Evolutionary conservation across 2,329 filamentous ascomycete species (phyloP).

Genomic region (Sarocladium brachiariae): DNA sequence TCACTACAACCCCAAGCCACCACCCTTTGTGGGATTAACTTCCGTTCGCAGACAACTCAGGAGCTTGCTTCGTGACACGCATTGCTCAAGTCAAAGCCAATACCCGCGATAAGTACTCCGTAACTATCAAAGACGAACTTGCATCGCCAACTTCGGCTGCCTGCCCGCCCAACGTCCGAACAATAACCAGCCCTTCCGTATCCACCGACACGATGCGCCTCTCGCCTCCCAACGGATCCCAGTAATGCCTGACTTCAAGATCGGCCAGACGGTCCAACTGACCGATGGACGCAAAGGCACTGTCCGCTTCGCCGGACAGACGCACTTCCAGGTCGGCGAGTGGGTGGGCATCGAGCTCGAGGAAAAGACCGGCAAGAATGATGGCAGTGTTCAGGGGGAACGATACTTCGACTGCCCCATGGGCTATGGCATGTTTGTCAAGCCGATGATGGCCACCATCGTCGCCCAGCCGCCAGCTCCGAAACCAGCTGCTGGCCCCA

Average conservation of each 20-base stretch:
- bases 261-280: conserved; percentile 72
- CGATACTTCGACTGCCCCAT: conserved; percentile 81
- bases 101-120: no score
- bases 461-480: conserved; percentile 40
- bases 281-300: conserved; percentile 69
- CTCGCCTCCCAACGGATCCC: conserved; percentile 17
- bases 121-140: no score
- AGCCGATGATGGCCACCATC: conserved; percentile 60
- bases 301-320: conserved; percentile 75
- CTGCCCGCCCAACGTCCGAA: no score
- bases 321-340: conserved; percentile 71
- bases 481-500: conserved; percentile 29
- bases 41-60: background rate
- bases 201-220: conserved; percentile 23
- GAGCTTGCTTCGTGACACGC: background rate
- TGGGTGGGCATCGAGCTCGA: conserved; percentile 90
- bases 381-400: conserved; percentile 81
- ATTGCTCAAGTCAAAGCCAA: background rate
- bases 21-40: background rate
- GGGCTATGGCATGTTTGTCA: conserved; percentile 78
- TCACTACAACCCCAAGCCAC: conserved; percentile 2
- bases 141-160: no score
- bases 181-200: conserved; percentile 7
- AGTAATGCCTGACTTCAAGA: conserved; percentile 50
- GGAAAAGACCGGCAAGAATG: conserved; percentile 80